A percentile compares a stretch with the other conserved stretches of the same genome.
These are phyloP conservation scores for Oryza coarctata DNA, from an alignment of 176 grass and related monocot species.

Conservation along the genomic window DNA sequence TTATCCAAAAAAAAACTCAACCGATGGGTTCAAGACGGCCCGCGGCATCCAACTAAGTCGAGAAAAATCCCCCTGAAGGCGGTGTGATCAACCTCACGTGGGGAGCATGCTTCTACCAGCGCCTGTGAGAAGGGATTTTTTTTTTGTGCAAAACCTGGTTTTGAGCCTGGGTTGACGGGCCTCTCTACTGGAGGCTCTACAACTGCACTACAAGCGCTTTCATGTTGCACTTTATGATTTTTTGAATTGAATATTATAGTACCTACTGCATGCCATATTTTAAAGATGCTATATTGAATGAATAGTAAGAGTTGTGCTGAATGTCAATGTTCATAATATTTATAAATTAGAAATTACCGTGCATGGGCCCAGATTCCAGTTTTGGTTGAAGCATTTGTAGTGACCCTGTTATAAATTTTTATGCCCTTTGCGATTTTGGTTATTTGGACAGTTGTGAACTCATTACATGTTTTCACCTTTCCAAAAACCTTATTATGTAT, in stretches of 20 bases:
- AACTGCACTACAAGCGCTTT: no score
- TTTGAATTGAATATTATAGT: not conserved
- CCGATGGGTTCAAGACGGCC: no score
- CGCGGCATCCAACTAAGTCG: no score
- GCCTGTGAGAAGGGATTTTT: no score
- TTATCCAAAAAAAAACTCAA: no score
- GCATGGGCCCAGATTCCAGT: constrained; percentile 15
- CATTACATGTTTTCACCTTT: constrained; percentile 13
- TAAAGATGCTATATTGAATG: not conserved
- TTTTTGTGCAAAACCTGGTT: no score
- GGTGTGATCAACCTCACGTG: no score
- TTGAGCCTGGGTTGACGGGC: no score
- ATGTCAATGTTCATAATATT: not conserved
- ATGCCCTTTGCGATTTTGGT: not conserved
- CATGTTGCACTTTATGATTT: no score
- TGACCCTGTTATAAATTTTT: not conserved
- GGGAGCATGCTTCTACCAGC: no score
- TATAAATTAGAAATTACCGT: constrained; percentile 9
- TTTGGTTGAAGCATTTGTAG: not conserved
- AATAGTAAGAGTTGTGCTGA: constrained; percentile 13
- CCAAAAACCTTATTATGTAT: not conserved
- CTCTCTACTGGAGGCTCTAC: no score
- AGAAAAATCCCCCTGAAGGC: no score
- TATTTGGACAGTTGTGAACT: constrained; percentile 8
- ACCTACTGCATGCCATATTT: not conserved